Base-by-base conservation (phyloP, 345 rosid species). In the Lepidium aucheri region DNA sequence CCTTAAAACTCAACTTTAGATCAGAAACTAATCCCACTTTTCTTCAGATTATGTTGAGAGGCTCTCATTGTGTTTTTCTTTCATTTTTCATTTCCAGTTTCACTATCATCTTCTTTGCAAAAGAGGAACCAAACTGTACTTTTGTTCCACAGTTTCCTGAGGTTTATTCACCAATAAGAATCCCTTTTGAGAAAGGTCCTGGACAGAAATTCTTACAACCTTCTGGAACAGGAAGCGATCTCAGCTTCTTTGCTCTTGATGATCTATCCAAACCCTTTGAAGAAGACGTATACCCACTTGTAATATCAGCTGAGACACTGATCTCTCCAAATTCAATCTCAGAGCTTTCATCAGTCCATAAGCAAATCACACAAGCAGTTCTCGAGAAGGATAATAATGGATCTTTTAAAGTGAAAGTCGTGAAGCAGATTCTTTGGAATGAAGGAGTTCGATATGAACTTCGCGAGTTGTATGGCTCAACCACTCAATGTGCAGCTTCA, bases 291-390 rank as follows among this genome's bases (percentile, higher is more conserved):
- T 88, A 86, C 51, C 97, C 97, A 10, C 96, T 91, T 63, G 89
- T 91, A 35, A 88, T 91, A 75, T 84, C 83, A 69, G 90, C 94
- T 42, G 96, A 84, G 75, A 80, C 96, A 20, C 33, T 72, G 18
- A 28, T 50, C 60, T 63, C 82, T 10, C 69, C 72, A 24, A 32
- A 53, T 53, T 74, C 53, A 6, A 45, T 41, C 15, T 39, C 81
- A 45, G 79, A 73, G 49, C 68, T 78, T 26, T 57, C 76, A 34
- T 68, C 80, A 56, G 63, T 80, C 46, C 84, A 83, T 73, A 82
- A 81, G 88, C 97, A 91, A 84, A 77, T 85, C 65, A 88, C 96
- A 35, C 96, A 84, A 79, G 90, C 91, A 45, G 84, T 91, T 45
- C 71, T 91, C 2, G 88, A 85, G 74, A 86, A 82, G 72, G 76